Evolutionary conservation across 306 rosid genomes (phyloP).

Genomic region (Dryas octopetala): DNA sequence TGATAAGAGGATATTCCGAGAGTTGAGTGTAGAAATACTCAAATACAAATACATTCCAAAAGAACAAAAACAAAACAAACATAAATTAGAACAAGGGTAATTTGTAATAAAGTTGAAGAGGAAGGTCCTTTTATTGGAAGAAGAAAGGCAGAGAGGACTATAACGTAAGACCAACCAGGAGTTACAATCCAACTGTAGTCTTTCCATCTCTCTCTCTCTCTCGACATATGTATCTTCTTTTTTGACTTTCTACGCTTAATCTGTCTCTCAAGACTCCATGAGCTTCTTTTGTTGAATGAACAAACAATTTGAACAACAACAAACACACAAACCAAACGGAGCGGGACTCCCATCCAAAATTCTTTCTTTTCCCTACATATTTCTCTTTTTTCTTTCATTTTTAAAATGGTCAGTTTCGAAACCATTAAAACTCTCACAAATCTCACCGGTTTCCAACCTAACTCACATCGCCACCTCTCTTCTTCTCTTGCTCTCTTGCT

Average conservation of each 20-base stretch:
- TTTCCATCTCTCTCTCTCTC: constrained; percentile 15
- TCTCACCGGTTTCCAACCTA: constrained; percentile 59
- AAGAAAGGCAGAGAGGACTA: constrained; percentile 15
- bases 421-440: constrained; percentile 44
- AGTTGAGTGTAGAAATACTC: too few species aligned
- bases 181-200: constrained; percentile 48
- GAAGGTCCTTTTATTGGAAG: constrained; percentile 13
- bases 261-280: constrained; percentile 19
- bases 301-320: neutral
- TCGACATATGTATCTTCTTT: constrained; percentile 6
- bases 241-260: constrained; percentile 48
- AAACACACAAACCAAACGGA: constrained; percentile 37
- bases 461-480: constrained; percentile 26
- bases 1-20: too few species aligned
- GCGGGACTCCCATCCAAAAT: constrained; percentile 19
- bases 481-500: neutral
- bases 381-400: neutral
- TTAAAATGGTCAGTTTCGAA: constrained; percentile 34
- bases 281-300: constrained; percentile 51
- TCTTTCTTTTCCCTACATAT: neutral
- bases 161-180: constrained; percentile 42
- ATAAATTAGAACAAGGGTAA: neutral
- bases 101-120: neutral
- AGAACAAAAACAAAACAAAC: too few species aligned
- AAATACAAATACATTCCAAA: too few species aligned